Base-by-base conservation (phyloP, 106 monocot species). In the Triglochin maritima region DNA sequence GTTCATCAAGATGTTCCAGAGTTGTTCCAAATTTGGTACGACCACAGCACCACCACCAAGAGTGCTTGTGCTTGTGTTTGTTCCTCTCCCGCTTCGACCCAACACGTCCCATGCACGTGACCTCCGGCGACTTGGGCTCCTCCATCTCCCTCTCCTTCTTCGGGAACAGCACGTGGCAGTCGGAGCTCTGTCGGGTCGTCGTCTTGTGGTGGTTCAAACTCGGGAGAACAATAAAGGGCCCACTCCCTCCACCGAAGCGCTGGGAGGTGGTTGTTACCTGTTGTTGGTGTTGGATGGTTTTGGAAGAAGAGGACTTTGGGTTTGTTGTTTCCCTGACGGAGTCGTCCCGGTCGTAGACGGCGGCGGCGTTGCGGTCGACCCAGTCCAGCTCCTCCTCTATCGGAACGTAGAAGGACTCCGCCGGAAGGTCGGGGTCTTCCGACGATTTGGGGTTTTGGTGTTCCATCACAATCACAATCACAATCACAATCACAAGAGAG, bases 311-410 rank as follows among this genome's bases (percentile, higher is more conserved):
- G 4, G 64, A 59, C 59, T 73, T 77, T 15, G 77, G 81, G 48
- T 77, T 73, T 3, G 81, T 65, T 64, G 17, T 65, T 10, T 77
- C 81, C 47, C 67, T 73, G 46, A 74, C 70, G 69, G 81, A 81
- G 60, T 66, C 69, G 64, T 74, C 74, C 5, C 81, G 69, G 8
- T 70, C 81, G 69, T 73, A 81, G 16, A 58, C 50, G 66, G 60
- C 59, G 48, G 49, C 70, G 41, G 73, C 73, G 73, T 70, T 77
- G 42, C 77, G 62, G 69, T 69, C 67, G 10, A 57, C 49, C 81
- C 81, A 81, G 57, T 73, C 81, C 59, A 77, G 12, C 63, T 77
- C 72, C 41, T 67, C 81, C 2, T 68, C 76, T 57, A 64, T 56
- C 9, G 57, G 49, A 14, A 81, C 60, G 43, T 46, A 46, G 62